Percentiles rank a stretch among this genome's conserved stretches.
These are phyloP conservation scores for Rosa rugosa DNA, from an alignment of 306 rosid species.

Conservation along the genomic window DNA sequence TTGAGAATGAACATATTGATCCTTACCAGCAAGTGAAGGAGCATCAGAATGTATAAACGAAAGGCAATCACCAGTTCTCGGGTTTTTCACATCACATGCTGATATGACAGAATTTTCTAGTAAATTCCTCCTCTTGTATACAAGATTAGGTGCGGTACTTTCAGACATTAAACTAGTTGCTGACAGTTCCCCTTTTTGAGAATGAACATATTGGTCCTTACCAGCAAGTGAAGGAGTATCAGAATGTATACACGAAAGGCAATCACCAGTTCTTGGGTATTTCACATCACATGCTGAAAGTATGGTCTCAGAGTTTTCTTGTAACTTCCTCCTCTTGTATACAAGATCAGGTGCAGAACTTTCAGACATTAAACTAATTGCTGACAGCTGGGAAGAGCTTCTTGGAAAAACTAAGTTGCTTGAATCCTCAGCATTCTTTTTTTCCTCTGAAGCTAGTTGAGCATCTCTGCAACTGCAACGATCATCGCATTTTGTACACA, in stretches of 20 bases:
- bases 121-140: conserved; percentile 70
- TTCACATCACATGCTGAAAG: conserved; percentile 30
- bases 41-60: conserved; percentile 48
- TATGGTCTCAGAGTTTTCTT: conserved; percentile 32
- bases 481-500: conserved; percentile 52
- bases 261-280: conserved; percentile 42
- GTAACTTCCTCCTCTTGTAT: conserved; percentile 67
- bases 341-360: conserved; percentile 45
- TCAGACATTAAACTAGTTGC: conserved; percentile 53
- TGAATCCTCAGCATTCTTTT: conserved; percentile 40
- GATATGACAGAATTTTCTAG: conserved; percentile 34
- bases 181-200: conserved; percentile 51
- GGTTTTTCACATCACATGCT: conserved; percentile 31
- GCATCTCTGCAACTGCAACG: conserved; percentile 51
- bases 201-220: conserved; percentile 43
- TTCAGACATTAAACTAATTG: conserved; percentile 52
- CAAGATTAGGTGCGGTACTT: conserved; percentile 42
- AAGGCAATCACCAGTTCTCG: conserved; percentile 44
- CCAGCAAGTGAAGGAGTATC: conserved; percentile 39
- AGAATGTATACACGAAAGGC: conserved; percentile 50
- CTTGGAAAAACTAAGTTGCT: conserved; percentile 39
- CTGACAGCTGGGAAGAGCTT: conserved; percentile 48
- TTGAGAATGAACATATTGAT: conserved; percentile 43
- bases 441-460: conserved; percentile 42
- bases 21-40: conserved; percentile 43